Evolutionary conservation across 371 early-diverging fungal species (phyloP), one percentile per base, ranked within the genome.

Genomic region (Basidiobolus heterosporus): DNA sequence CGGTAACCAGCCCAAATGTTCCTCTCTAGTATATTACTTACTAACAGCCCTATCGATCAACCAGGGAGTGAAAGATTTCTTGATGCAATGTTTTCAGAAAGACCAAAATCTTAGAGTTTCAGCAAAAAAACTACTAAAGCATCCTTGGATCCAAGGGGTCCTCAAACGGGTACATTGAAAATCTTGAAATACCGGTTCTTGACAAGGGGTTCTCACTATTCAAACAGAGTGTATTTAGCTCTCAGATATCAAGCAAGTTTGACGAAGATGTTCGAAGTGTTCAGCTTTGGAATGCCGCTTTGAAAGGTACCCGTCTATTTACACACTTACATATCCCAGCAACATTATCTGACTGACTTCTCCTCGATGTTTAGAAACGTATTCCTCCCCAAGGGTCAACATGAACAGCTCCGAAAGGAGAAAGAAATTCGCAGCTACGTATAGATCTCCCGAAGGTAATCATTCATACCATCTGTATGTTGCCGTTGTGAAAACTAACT

Each of bases 1-100:
- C 64, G 14, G 74, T 73, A 70, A 55, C 46, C 45, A 41, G n/a
- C n/a, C n/a, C n/a, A n/a, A n/a, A n/a, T n/a, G n/a, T n/a, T n/a
- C n/a, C n/a, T n/a, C n/a, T n/a, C n/a, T n/a, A n/a, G n/a, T n/a
- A n/a, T n/a, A n/a, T n/a, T n/a, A n/a, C n/a, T n/a, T n/a, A n/a
- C n/a, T n/a, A n/a, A n/a, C n/a, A n/a, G n/a, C n/a, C n/a, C n/a
- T 17, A 15, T 7, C n/a, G 16, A 16, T 20, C 23, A 9, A 23
- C 15, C 55, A 72, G 60, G 78, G 79, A 21, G 78, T 91, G 44
- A 63, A 60, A 11, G 70, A 78, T 45, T 92, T 92, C 58, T 59
- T 92, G 49, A 49, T 67, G 51, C 65, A 65, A 46, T 93, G 92
- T 56, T 91, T 93, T 53, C 76, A 78, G 56, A 89, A 89, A 54